A percentile compares a stretch with the other conserved stretches of the same genome.
These are phyloP conservation scores for Tephrocybe sp. DNA, from an alignment of 768 basidiomycete species.

Conservation along the genomic window DNA sequence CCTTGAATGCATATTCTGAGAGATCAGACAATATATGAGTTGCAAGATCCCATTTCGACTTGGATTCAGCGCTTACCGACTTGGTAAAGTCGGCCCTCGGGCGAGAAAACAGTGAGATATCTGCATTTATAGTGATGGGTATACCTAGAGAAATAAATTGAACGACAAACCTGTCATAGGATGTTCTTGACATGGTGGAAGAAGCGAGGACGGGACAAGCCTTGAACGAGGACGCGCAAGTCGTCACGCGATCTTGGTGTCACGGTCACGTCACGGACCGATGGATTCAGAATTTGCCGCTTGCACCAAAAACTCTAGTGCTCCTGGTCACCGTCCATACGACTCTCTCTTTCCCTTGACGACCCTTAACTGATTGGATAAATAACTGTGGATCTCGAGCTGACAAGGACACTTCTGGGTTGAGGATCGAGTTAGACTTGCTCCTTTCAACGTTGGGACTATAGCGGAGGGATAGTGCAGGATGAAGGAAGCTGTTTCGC, in stretches of 20 bases:
- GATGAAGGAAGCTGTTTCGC: slow-evolving; percentile 84
- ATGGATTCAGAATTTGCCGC: slow-evolving; percentile 3
- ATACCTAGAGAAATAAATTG: neutral
- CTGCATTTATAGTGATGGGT: slow-evolving; percentile 33
- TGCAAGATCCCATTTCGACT: slow-evolving; percentile 3
- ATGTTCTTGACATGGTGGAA: slow-evolving; percentile 84
- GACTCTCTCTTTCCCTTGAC: neutral
- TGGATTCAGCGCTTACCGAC: slow-evolving; percentile 62
- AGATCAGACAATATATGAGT: slow-evolving; percentile 15
- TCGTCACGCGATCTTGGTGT: slow-evolving; percentile 43
- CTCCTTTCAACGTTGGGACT: neutral
- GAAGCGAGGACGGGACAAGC: slow-evolving; percentile 23
- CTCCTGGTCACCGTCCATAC: neutral
- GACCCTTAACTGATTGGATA: neutral
- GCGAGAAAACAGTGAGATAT: slow-evolving; percentile 96
- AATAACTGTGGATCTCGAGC: neutral
- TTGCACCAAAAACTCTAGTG: neutral
- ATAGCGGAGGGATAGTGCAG: slow-evolving; percentile 1
- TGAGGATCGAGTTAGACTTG: slow-evolving; percentile 1
- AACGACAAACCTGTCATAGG: slow-evolving; percentile 75
- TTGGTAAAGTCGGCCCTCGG: slow-evolving; percentile 97
- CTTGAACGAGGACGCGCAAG: slow-evolving; percentile 54
- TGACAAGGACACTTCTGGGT: neutral
- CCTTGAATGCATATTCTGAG: slow-evolving; percentile 98
- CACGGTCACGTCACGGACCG: slow-evolving; percentile 30